Base-by-base conservation (phyloP, 2,329 filamentous ascomycete genomes). In the Colletotrichum gloeosporioides region DNA sequence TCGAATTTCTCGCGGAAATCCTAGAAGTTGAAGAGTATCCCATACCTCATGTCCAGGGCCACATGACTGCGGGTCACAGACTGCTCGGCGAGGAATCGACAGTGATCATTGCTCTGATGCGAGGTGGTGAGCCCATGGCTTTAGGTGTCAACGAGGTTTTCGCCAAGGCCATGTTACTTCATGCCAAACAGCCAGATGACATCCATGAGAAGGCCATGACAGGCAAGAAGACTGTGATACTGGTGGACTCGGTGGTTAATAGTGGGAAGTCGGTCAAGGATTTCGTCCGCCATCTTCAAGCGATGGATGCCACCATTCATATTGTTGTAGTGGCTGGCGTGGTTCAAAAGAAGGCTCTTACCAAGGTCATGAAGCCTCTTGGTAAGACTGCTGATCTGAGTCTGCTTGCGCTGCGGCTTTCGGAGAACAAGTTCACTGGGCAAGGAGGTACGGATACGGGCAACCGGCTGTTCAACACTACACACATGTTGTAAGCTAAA, bases 181-280 rank as follows among this genome's bases (percentile, higher is more conserved):
- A 92, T 69, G 85, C 85, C 4, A 80, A 78, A 2, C 7, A 65
- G 5, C 82, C 86, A 0, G 69, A 80, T 0, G 87, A 92, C 44
- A 78, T 93, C 55, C 82, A 82, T 61, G 3, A 34, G 0, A 55
- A 86, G 2, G 87, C 91, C 78, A 13, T 93, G 1, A 9, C 82
- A 2, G 82, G 79, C 3, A 80, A 83, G 61, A 65, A 73, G 16
- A 88, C 83, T 1, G 79, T 92, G 1, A 78, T 93, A 2, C 80
- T 93, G 5, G 90, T 93, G 2, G 92, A 93, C 79, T 91, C 89
- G 1, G 90, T 93, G 2, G 82, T 93, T n/a, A 92, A 93, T 77
- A 91, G 79, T 34, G 90, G 92, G 6, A 86, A 86, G 67, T 87
- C 88, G 1, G 79, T 91, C 7, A 73, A 87, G 2, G 80, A 88